Percentiles rank a stretch among this genome's conserved stretches.
Evolutionary conservation across 345 rosid species (phyloP).

Genomic region (Ceriops decandra): DNA sequence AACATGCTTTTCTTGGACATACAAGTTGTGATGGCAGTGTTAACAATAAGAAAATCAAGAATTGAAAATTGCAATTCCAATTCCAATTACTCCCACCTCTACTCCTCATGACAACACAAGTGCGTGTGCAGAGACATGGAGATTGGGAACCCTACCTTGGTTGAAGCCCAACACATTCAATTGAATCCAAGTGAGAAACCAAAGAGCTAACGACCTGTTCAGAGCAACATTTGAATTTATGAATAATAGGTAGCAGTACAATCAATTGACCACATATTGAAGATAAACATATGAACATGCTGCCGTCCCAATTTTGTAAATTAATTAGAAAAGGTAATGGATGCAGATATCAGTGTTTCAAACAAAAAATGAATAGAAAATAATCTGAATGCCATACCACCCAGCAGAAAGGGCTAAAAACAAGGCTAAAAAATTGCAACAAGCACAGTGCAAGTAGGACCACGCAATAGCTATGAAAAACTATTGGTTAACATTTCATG

Average conservation of each 20-base stretch:
- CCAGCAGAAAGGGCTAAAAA: background rate
- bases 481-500: too few relatives aligned
- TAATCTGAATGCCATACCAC: background rate
- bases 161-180: slow-evolving; percentile 67
- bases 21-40: too few relatives aligned
- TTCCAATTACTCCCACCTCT: background rate
- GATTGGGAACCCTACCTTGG: slow-evolving; percentile 39
- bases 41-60: too few relatives aligned
- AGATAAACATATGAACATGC: background rate
- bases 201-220: slow-evolving; percentile 78
- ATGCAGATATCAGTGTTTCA: background rate
- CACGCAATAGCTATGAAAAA: too few relatives aligned
- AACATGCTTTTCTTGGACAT: too few relatives aligned
- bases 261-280: background rate
- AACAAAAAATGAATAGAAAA: background rate
- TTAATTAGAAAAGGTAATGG: background rate
- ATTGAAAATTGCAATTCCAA: too few relatives aligned
- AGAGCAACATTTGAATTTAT: slow-evolving; percentile 11
- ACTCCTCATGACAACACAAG: background rate
- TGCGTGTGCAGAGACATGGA: background rate
- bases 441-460: too few relatives aligned
- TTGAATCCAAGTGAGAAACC: slow-evolving; percentile 59
- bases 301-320: background rate
- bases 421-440: too few relatives aligned
- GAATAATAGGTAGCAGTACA: background rate